Base-by-base conservation (phyloP, 176 grass and related monocot genomes). In the Themeda triandra region DNA sequence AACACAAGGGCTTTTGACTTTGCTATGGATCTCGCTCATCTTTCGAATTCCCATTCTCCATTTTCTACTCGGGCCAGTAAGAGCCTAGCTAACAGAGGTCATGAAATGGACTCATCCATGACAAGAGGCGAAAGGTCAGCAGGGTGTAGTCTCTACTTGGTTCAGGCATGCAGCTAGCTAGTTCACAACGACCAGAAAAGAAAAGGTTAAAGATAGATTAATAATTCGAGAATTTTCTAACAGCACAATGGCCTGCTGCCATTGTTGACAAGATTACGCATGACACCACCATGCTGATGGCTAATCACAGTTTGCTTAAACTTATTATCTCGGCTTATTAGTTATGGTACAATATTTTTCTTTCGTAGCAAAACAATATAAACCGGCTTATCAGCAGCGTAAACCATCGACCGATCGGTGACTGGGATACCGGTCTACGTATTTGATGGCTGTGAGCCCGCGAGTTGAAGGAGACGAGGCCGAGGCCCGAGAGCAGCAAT, bases 201-300 rank as follows among this genome's bases (percentile, higher is more conserved):
- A n/a, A 49, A 49, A n/a, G 2, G 9, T 10, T 5, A 49, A 49
- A 19, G 14, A 73, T 73, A 19, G 4, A 74, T 49, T 51, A 51
- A 51, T 59, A 3, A 24, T 74, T 29, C 27, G 30, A 76, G 49
- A 49, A 63, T 88, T 71, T 78, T 65, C 80, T 83, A 53, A 49
- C 46, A 33, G 42, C 27, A 19, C 44, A 31, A 21, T 13, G 28
- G 31, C 64, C 14, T 35, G 69, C 86, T 76, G 28, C 86, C 64
- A 83, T 88, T 88, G 64, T 83, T 71, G 80, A 82, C 86, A 77
- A 15, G 36, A 39, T 82, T 79, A 79, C 35, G 24, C 70, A 71
- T 86, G 79, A 82, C 83, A 66, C 4, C n/a, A n/a, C n/a, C 54
- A 72, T 71, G 90, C 68, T 84, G 84, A 92, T 66, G 80, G 14